Base-by-base conservation (phyloP, 441 rosid genomes). In the Mallotus japonicus region DNA sequence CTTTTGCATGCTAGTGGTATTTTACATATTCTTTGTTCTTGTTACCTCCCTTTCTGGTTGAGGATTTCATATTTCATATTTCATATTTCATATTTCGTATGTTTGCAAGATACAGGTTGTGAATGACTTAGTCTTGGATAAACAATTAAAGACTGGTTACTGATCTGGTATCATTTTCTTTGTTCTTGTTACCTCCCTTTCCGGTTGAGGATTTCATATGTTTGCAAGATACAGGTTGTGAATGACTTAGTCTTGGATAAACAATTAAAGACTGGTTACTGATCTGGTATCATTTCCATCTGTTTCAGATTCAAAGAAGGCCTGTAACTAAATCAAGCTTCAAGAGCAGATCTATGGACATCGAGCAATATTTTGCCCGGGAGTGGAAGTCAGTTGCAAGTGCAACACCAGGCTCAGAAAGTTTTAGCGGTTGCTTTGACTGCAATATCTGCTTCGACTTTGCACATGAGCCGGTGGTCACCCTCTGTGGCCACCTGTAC, bases 401-500 rank as follows among this genome's bases (percentile, higher is more conserved):
- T 49, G 64, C 85, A 65, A 72, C 90, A 32, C 65, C 81, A 16
- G 82, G 75, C 40, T 59, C 86, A 8, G 85, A 82, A 58, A 73
- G 70, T 71, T 69, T 61, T 44, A 73, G 62, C 49, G 88, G 87
- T 60, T 83, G 87, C 79, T 91, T 92, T 62, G 97, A 92, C 71
- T 93, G 98, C 85, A 92, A 92, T 67, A 91, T 93, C 69, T 93
- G 97, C 78, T 80, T 93, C 17, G 95, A 92, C 54, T 85, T 78
- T 47, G 97, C 90, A 0, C 80, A 71, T 7, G 97, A 91, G 70
- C 98, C 98, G 0, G 91, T 93, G 17, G 96, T 93, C 61, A 93
- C 97, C 59, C 90, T 87, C 64, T 92, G 98, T 24, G 97, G 98
- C 34, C 98, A 93, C 79, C 94, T 93, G 69, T 93, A 85, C 81